phyloP scores from a whole-genome alignment of 495 filamentous ascomycete species.

The Hyaloscypha bicolor region DNA sequence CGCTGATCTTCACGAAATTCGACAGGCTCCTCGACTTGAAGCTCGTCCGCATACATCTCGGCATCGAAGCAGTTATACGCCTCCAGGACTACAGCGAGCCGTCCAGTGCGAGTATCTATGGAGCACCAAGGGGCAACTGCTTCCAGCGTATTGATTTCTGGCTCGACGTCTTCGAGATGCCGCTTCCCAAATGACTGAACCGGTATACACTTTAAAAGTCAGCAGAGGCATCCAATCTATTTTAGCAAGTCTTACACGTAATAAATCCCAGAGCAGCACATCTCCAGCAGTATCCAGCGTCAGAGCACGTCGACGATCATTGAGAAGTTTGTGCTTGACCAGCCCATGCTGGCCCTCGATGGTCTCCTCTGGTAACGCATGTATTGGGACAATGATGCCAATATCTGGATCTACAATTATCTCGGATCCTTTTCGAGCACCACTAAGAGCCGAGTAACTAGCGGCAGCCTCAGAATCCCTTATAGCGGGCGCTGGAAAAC shows the following conservation, averaged over 20 bases:
- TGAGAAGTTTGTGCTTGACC: slow-evolving; percentile 89
- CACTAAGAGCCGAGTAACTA: slow-evolving; percentile 48
- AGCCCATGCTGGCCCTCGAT: slow-evolving; percentile 95
- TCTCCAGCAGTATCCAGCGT: slow-evolving; percentile 95
- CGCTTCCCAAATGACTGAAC: slow-evolving; percentile 88
- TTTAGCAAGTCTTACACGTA: slow-evolving; percentile 58
- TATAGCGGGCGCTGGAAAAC: slow-evolving; percentile 57
- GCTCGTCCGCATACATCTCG: slow-evolving; percentile 93
- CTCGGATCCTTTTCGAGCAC: slow-evolving; percentile 56
- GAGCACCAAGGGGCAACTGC: slow-evolving; percentile 94
- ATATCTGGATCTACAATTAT: slow-evolving; percentile 57
- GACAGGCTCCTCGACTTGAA: slow-evolving; percentile 66
- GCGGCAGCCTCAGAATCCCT: slow-evolving; percentile 53
- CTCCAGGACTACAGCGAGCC: slow-evolving; percentile 86
- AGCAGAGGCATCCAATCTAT: slow-evolving; percentile 16
- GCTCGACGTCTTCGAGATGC: slow-evolving; percentile 88
- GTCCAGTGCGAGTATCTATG: slow-evolving; percentile 89
- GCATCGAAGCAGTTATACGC: slow-evolving; percentile 97
- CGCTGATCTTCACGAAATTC: slow-evolving; percentile 93
- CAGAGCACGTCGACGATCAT: slow-evolving; percentile 85
- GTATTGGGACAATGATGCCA: slow-evolving; percentile 62
- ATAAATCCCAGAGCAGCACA: slow-evolving; percentile 93
- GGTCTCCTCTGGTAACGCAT: slow-evolving; percentile 77
- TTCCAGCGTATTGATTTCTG: slow-evolving; percentile 84
- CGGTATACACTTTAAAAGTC: slow-evolving; percentile 67